A percentile compares a stretch with the other conserved stretches of the same genome.
phyloP scores from a whole-genome alignment of 2,329 filamentous ascomycete species.

The Nemania sp. region DNA sequence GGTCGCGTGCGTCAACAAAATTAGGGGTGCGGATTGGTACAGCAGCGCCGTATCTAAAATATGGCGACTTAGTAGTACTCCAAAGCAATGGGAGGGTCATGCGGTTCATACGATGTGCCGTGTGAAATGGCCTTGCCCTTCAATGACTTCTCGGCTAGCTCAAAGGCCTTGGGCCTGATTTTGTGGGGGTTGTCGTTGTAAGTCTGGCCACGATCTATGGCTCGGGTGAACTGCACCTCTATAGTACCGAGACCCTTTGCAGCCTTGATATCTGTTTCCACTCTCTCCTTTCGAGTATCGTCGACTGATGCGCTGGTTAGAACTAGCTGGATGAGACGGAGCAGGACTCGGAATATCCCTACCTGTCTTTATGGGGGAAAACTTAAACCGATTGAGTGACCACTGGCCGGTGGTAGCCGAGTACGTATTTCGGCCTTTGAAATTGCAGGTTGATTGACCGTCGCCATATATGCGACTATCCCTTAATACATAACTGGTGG shows the following conservation, averaged over 20 bases:
- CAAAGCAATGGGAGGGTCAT: conserved; percentile 2
- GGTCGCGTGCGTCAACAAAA: not conserved
- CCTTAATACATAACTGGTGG: conserved; percentile 9
- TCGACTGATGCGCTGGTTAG: conserved; percentile 27
- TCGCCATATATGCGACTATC: not conserved
- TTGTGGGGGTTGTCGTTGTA: not conserved
- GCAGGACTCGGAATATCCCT: not conserved
- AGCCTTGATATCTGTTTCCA: conserved; percentile 31
- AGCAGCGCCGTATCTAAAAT: conserved; percentile 22
- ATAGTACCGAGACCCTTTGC: conserved; percentile 36
- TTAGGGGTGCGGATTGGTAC: not conserved
- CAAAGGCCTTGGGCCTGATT: conserved; percentile 1
- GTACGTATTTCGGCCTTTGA: conserved; percentile 7
- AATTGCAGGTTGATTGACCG: not conserved
- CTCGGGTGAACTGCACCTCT: conserved; percentile 29
- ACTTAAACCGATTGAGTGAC: conserved; percentile 30
- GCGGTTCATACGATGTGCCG: conserved; percentile 39
- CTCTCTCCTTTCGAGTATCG: conserved; percentile 29
- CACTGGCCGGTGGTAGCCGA: conserved; percentile 3
- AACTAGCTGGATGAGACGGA: not conserved
- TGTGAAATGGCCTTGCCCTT: conserved; percentile 42
- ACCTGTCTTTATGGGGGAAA: conserved; percentile 36
- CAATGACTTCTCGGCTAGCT: conserved; percentile 41
- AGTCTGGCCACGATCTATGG: not conserved
- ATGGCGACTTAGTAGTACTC: not conserved